These are phyloP conservation scores for Aureobasidium sp. DNA, from an alignment of 2,329 filamentous ascomycete species.

Conservation along the genomic window DNA sequence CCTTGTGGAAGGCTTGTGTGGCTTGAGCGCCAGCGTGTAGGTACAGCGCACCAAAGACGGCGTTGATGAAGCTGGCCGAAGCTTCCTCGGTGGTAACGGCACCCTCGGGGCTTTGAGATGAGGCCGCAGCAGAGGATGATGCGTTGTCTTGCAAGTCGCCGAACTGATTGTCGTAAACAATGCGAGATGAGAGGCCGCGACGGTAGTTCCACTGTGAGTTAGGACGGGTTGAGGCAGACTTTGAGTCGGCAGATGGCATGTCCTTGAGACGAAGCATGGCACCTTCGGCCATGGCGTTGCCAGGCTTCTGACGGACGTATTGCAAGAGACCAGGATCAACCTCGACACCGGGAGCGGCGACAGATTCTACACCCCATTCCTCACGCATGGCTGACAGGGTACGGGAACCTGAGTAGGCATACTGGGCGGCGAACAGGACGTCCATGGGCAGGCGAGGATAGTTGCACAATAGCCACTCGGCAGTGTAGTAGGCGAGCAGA, in stretches of 20 bases:
- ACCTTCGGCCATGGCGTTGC: conserved; percentile 30
- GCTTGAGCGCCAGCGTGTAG: conserved; percentile 71
- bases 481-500: conserved; percentile 79
- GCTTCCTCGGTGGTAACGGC: conserved; percentile 50
- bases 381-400: conserved; percentile 65
- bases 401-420: conserved; percentile 71
- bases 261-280: conserved; percentile 25
- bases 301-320: conserved; percentile 51
- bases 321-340: conserved; percentile 89
- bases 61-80: conserved; percentile 70
- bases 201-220: conserved; percentile 51
- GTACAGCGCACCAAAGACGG: conserved; percentile 78
- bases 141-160: conserved; percentile 47
- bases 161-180: conserved; percentile 79
- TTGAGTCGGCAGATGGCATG: conserved; percentile 23
- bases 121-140: background rate
- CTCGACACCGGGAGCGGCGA: conserved; percentile 79
- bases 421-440: conserved; percentile 80
- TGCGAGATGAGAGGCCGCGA: conserved; percentile 65
- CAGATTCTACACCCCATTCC: conserved; percentile 88
- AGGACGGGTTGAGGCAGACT: conserved; percentile 32
- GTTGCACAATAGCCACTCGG: conserved; percentile 79
- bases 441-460: conserved; percentile 85
- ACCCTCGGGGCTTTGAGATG: background rate
- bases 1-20: conserved; percentile 74